Evolutionary conservation across 805 yeast genomes (phyloP), one percentile per base, ranked within the genome.

Genomic region (Lipomyces sp.): DNA sequence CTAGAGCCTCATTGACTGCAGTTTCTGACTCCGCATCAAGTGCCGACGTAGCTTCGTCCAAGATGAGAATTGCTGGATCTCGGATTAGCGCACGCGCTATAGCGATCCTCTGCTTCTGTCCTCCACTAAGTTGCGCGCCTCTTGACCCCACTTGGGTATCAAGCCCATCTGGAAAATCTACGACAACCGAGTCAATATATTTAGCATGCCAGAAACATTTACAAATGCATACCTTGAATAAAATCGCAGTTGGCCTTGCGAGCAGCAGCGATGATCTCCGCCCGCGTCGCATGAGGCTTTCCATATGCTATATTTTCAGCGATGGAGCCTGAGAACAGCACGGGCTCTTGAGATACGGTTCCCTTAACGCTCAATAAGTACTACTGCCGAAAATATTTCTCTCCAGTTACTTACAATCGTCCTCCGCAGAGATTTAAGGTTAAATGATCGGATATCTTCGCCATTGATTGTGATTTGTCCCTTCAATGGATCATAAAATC

Each of bases 11-110:
- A 75, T 92, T 90, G 53, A 94, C 96, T 2, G 90, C 85, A 72
- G 89, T 88, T 75, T 94, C 98, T 72, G 93, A 88, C 63, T 90
- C 90, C 11, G 96, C 86, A 75, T 94, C 98, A 60, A 94, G 80
- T 0, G 98, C 98, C 42, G 97, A 90, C 0, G 98, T 94, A 13
- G 98, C 97, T 76, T 94, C 98, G 76, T 94, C 98, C 65, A 94
- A 79, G 39, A 94, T 86, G 65, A 94, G 79, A n/a, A 94, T 83
- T 5, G 88, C 83, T 1, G 98, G 98, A 56, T 87, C 83, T 61
- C 90, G 81, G 60, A 94, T 82, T 61, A 94, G 82, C 0, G 97
- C 91, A 67, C 98, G 83, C 0, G 98, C 97, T 65, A 94, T 82
- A 6, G 97, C 96, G 55, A 94, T 87, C 72, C 98, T 81, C 77